Evolutionary conservation across 2,329 filamentous ascomycete genomes (phyloP).

Genomic region (Didymella keratinophila): DNA sequence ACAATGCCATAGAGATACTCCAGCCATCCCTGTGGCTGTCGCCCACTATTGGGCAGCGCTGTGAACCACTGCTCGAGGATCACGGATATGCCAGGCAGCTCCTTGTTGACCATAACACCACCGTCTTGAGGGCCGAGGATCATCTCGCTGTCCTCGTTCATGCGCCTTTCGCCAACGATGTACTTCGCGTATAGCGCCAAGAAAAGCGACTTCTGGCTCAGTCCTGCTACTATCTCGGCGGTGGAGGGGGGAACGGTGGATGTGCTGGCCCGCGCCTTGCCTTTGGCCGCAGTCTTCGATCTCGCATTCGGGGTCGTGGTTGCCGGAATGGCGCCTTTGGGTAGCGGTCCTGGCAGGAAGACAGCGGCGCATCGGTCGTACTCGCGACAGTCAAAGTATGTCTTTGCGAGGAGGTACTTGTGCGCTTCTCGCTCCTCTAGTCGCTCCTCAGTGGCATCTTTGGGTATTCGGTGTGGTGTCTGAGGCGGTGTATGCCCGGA

Average conservation of each 20-base stretch:
- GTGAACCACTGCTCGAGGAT: conserved; percentile 84
- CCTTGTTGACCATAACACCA: conserved; percentile 83
- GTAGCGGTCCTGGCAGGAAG: conserved; percentile 81
- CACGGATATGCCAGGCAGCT: conserved; percentile 77
- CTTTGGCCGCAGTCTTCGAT: conserved; percentile 60
- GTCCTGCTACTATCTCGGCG: conserved; percentile 52
- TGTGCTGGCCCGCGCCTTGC: conserved; percentile 61
- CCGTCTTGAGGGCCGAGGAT: conserved; percentile 92
- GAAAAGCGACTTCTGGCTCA: conserved; percentile 93
- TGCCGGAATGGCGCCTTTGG: conserved; percentile 70
- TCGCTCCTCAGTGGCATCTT: conserved; percentile 74
- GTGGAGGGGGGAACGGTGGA: conserved; percentile 47
- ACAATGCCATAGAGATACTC: conserved; percentile 94
- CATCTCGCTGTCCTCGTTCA: conserved; percentile 97
- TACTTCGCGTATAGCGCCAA: conserved; percentile 91
- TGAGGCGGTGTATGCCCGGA: conserved; percentile 57
- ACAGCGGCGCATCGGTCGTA: conserved; percentile 92
- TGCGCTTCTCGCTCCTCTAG: conserved; percentile 82
- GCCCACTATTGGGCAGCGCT: conserved; percentile 65
- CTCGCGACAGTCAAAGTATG: conserved; percentile 93
- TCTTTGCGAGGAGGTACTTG: conserved; percentile 88
- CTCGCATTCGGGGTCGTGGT: conserved; percentile 44
- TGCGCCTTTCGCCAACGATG: conserved; percentile 92
- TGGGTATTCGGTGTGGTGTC: conserved; percentile 58
- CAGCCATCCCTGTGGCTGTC: conserved; percentile 84